A percentile compares a stretch with the other conserved stretches of the same genome.
Evolutionary conservation across 768 basidiomycete species (phyloP).

Genomic region (Terana coerulea): DNA sequence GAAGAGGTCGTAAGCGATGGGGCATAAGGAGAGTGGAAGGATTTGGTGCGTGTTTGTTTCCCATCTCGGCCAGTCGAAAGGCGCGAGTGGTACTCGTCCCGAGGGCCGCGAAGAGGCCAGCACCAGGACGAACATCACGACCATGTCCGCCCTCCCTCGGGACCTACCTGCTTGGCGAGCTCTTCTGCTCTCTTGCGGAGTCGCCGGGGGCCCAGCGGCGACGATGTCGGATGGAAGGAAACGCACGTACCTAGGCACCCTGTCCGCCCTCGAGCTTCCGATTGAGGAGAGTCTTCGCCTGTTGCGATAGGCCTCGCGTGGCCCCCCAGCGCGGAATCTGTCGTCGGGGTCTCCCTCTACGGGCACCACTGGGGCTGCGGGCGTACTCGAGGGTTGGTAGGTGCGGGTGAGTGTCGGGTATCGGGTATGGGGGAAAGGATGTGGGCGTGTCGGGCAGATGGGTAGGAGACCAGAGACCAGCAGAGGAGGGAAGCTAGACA

Average conservation of each 20-base stretch:
- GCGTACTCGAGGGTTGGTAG: too few species aligned
- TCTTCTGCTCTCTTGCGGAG: not conserved
- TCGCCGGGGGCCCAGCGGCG: not conserved
- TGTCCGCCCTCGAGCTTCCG: not conserved
- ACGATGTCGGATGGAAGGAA: not conserved
- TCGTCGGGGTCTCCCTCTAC: too few species aligned
- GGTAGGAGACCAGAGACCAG: too few species aligned
- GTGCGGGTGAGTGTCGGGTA: too few species aligned
- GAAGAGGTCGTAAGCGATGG: not conserved
- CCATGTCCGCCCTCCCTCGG: not conserved
- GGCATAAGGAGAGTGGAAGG: not conserved
- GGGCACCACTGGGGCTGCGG: too few species aligned
- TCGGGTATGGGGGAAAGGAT: too few species aligned
- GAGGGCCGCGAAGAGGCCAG: not conserved
- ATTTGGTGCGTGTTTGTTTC: not conserved
- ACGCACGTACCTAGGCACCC: not conserved
- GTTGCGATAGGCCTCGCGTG: too few species aligned
- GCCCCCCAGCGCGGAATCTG: too few species aligned
- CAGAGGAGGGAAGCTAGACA: too few species aligned
- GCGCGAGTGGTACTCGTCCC: not conserved
- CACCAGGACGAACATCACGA: not conserved
- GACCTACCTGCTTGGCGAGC: too few species aligned
- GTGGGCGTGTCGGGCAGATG: too few species aligned
- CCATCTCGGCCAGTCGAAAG: not conserved
- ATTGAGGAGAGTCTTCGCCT: not conserved